Evolutionary conservation across 345 rosid species (phyloP).

Genomic region (Citrus hindsii): DNA sequence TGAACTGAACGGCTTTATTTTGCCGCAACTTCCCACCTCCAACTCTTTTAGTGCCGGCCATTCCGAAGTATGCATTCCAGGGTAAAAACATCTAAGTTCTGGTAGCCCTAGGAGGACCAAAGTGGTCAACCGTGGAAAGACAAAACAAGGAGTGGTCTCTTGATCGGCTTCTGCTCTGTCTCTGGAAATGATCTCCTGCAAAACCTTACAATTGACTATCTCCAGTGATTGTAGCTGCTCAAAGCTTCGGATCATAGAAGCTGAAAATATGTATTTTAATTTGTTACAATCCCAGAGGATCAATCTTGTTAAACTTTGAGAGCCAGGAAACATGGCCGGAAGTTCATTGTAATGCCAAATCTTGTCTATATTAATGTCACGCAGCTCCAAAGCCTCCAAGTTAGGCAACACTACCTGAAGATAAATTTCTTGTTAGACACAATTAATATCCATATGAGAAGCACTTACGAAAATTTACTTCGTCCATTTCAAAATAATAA

Average conservation of each 20-base stretch:
- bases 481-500: too few species aligned
- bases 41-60: slow-evolving; percentile 14
- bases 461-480: too few species aligned
- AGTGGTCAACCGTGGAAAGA: slow-evolving; percentile 14
- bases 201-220: fast-evolving
- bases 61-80: slow-evolving; percentile 13
- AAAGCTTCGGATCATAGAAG: not conserved
- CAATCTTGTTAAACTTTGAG: not conserved
- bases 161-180: slow-evolving; percentile 7
- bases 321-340: not conserved
- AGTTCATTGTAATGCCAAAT: slow-evolving; percentile 8
- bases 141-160: not conserved
- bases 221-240: not conserved
- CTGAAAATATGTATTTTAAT: not conserved
- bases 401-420: slow-evolving; percentile 22
- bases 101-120: not conserved
- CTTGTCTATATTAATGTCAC: not conserved
- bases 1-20: not conserved
- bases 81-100: slow-evolving; percentile 20
- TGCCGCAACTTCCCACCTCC: not conserved
- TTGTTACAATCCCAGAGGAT: not conserved
- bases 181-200: slow-evolving; percentile 2
- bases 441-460: not conserved
- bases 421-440: too few species aligned
- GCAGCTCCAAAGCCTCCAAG: not conserved